A percentile compares a stretch with the other conserved stretches of the same genome.
Evolutionary conservation across 2,329 filamentous ascomycete species (phyloP).

Genomic region (Xylariales sp.): DNA sequence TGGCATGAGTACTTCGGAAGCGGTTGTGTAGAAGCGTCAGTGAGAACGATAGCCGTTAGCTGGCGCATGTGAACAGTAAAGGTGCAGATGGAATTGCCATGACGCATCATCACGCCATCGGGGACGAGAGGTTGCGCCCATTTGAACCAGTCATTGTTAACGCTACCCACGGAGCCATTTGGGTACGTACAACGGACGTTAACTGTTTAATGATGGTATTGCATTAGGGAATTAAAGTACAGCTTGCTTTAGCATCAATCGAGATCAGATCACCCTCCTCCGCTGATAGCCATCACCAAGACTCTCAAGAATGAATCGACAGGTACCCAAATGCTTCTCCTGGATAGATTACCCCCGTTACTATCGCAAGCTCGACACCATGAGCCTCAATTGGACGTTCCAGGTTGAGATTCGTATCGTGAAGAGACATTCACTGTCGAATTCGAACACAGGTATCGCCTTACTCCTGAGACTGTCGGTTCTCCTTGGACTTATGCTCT

Average conservation of each 20-base stretch:
- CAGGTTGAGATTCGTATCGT: slow-evolving; percentile 14
- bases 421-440: slow-evolving; percentile 15
- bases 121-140: too few relatives aligned
- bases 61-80: too few relatives aligned
- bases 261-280: slow-evolving; percentile 1
- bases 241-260: slow-evolving; percentile 6
- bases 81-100: too few relatives aligned
- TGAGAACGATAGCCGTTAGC: too few relatives aligned
- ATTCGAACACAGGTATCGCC: slow-evolving; percentile 16
- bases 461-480: slow-evolving; percentile 16
- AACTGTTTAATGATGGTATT: slow-evolving; percentile 9
- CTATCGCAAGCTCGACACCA: slow-evolving; percentile 1
- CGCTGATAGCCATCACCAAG: slow-evolving; percentile 1
- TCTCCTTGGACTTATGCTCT: slow-evolving; percentile 5
- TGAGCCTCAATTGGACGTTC: slow-evolving; percentile 4
- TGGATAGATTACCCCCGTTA: not conserved
- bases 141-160: too few relatives aligned
- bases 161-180: too few relatives aligned
- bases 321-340: not conserved
- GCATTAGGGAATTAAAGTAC: slow-evolving; percentile 12
- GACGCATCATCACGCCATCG: too few relatives aligned
- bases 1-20: too few relatives aligned
- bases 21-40: too few relatives aligned
- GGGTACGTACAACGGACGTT: too few relatives aligned
- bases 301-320: slow-evolving; percentile 4